Conservation (phyloP, 1,284 basidiomycete genomes). For the Tetrapyrgos nigripes region DNA sequence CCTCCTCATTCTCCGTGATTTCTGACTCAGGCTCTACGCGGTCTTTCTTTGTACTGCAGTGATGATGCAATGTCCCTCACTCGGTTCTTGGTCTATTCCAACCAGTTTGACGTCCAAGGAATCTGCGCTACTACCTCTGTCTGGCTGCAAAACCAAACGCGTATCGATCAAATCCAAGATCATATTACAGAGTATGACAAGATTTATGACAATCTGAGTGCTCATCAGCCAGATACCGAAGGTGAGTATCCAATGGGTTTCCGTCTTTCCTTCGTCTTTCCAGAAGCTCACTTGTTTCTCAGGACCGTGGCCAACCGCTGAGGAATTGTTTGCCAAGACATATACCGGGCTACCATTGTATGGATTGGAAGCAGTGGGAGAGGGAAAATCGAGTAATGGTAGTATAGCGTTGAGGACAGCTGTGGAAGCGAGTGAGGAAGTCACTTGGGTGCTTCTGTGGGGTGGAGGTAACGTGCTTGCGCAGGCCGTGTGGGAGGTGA, state of each 20-base stretch:
- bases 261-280: not conserved
- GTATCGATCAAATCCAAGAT: constrained; percentile 14
- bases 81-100: constrained; percentile 18
- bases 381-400: constrained; percentile 12
- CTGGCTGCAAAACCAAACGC: constrained; percentile 15
- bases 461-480: constrained; percentile 17
- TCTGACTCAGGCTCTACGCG: not conserved
- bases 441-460: constrained; percentile 16
- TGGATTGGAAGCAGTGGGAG: constrained; percentile 17
- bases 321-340: constrained; percentile 12
- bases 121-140: constrained; percentile 19
- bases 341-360: constrained; percentile 16
- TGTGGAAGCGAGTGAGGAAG: constrained; percentile 9
- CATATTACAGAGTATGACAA: constrained; percentile 15
- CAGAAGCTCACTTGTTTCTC: not conserved
- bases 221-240: constrained; percentile 4
- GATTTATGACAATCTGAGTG: constrained; percentile 19
- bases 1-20: not conserved
- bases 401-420: constrained; percentile 8
- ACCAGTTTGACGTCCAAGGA: constrained; percentile 15
- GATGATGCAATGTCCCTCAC: constrained; percentile 17
- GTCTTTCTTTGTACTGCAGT: not conserved
- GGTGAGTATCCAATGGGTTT: not conserved
- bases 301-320: constrained; percentile 14
- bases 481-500: constrained; percentile 8